Base-by-base conservation (phyloP, 1,284 basidiomycete genomes). In the Erythrobasidium hasegawianum region DNA sequence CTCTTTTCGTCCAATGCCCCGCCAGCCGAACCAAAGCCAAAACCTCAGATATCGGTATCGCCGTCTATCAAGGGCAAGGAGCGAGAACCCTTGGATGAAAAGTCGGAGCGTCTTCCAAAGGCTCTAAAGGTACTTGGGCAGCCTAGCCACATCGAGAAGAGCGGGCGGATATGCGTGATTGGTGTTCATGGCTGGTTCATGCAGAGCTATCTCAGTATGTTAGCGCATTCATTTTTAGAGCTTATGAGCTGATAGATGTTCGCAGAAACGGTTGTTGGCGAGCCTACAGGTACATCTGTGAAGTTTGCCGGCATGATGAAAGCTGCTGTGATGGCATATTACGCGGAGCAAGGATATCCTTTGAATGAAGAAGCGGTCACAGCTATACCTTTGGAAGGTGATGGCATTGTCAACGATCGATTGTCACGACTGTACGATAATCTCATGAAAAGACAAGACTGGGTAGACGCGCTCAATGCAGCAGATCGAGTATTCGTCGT, bases 401-500 rank as follows among this genome's bases (percentile, higher is more conserved):
- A 97, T 75, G 96, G 95, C 0, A 92, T 87, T 0, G 94, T 97
- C 41, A 84, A 85, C 52, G 82, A 85, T 60, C 83, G 95, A 10
- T 90, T 72, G 53, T 59, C 65, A 59, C 90, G 89, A 71, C 80
- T 96, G n/a, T 94, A 92, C 78, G 81, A 85, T 53, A 86, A 85
- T 69, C 81, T 96, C 68, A 80, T 86, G 38, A 81, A 81, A 16
- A 88, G 90, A 72, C 79, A 85, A 24, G 85, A 87, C 64, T 97
- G 93, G 93, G 84, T 96, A 77, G 81, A 85, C 49, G 92, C 90
- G 72, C 79, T 97, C 24, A 87, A 87, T 41, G 81, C 82, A 22
- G 91, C 95, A 1, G 95, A 98, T 77, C 92, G 86, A 27, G 85
- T 97, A 69, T 86, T 98, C 75, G 83, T 98, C 22, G 90, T 92